Evolutionary conservation across 164 flowering plant species (phyloP).

Genomic region (Annona squamosa): DNA sequence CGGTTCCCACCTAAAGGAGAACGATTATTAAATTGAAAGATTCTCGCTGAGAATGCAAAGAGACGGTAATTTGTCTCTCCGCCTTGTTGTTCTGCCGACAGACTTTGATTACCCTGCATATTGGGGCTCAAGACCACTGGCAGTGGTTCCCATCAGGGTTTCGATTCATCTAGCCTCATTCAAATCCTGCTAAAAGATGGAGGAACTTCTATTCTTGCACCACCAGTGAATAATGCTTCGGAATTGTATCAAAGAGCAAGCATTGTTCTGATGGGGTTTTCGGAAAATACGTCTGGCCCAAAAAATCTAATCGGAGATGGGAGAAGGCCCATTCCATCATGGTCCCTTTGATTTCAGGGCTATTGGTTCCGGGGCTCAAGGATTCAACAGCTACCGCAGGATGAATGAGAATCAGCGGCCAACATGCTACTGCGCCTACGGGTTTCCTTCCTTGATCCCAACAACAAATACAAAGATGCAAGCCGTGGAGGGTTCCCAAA

Average conservation of each 20-base stretch:
- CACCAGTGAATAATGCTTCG: neutral
- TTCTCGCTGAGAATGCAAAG: neutral
- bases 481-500: slow-evolving; percentile 33
- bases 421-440: slow-evolving; percentile 28
- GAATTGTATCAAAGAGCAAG: slow-evolving; percentile 31
- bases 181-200: slow-evolving; percentile 14
- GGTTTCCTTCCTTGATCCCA: slow-evolving; percentile 30
- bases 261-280: slow-evolving; percentile 41
- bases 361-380: slow-evolving; percentile 22
- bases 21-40: slow-evolving; percentile 30
- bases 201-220: slow-evolving; percentile 16
- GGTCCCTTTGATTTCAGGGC: neutral
- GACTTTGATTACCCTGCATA: neutral
- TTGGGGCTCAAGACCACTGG: neutral
- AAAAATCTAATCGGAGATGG: slow-evolving; percentile 9
- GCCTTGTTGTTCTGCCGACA: slow-evolving; percentile 1
- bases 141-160: slow-evolving; percentile 19
- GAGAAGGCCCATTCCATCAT: slow-evolving; percentile 1
- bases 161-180: slow-evolving; percentile 26
- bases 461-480: slow-evolving; percentile 23
- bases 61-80: slow-evolving; percentile 28
- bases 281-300: neutral
- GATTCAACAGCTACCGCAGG: slow-evolving; percentile 32
- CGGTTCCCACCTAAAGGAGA: slow-evolving; percentile 4
- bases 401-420: slow-evolving; percentile 18